Evolutionary conservation across 2,329 filamentous ascomycete genomes (phyloP), one percentile per base, ranked within the genome.

Genomic region (Alternaria longipes): DNA sequence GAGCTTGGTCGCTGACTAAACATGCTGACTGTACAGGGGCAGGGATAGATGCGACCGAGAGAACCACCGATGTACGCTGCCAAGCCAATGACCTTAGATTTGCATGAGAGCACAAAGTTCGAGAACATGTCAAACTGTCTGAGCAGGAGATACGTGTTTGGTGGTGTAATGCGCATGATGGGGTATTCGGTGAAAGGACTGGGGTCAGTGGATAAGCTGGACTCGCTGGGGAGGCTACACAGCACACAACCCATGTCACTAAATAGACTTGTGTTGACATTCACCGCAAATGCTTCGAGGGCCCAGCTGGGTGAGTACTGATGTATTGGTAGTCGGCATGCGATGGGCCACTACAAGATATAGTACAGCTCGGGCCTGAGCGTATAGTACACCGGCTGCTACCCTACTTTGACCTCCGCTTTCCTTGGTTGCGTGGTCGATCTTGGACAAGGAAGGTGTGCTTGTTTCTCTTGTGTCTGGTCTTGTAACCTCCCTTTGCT

Each of bases 361-460:
- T 68, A 54, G 52, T 73, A 75, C 70, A 74, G 32, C 54, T 62
- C 56, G 46, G 54, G 60, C 42, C 50, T 28, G 40, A 34, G 40
- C 26, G 22, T 36, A 53, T 60, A 46, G 67, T 52, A 68, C 40
- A 60, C 66, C 53, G 54, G 66, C 22, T 28, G 50, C 47, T 69
- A 69, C 60, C 50, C 54, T 74, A 78, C 66, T 70, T 77, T 41
- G 76, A 69, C 71, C 85, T 83, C 75, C 94, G 88, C 85, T 94
- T 96, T 81, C 94, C 94, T 81, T 97, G 91, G 83, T 97, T 98
- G 74, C 95, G 90, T 58, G 87, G 86, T 73, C 94, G 88, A 62
- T 93, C 87, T 65, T 90, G 87, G 49, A 98, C 93, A 66, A 99
- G 91, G 83, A 91, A 94, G 78, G 91, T 95, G 85, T 98, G 97